Base-by-base conservation (phyloP, 2,329 filamentous ascomycete species). In the Peltaster fructicola region DNA sequence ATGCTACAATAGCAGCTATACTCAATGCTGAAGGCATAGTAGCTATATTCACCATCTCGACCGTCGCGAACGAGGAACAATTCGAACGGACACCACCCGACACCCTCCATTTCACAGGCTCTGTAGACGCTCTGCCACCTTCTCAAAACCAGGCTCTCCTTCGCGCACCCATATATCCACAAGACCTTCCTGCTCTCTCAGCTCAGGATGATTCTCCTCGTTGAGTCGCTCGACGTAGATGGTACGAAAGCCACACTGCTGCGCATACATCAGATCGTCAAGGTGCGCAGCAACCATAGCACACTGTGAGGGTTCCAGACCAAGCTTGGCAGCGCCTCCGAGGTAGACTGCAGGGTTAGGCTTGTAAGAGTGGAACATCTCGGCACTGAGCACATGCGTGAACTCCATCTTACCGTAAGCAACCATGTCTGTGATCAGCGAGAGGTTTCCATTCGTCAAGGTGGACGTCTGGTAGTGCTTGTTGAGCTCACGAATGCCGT, bases 261-360 rank as follows among this genome's bases (percentile, higher is more conserved):
- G 68, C 4, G 79, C 79, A 0, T 63, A 73, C 31, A 65, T 54
- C 27, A 88, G 51, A 48, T 85, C 79, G 5, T 42, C 47, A 30
- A 85, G 51, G 51, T 85, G 78, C 17, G 78, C 71, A 9, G 80
- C 79, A 11, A 88, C 75, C 66, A 88, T 69, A 11, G 68, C 74
- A 29, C 79, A 73, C 41, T 82, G 59, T 3, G 46, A 44, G 0
- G 71, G 63, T 31, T 61, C 38, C 20, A 71, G 32, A 0, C 62
- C 65, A 25, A 84, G 49, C 35, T 54, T 57, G 29, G 56, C 48
- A 2, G 60, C 74, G 0, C 73, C 77, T 4, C 78, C 77, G 1
- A 64, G 57, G 42, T 88, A 88, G 2, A 73, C 70, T 25, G 48
- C 55, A 6, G 66, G 63, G 31, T 66, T 61, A 1, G 78, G 78